Evolutionary conservation across 1,284 basidiomycete genomes (phyloP).

Genomic region (Marasmius fiardii): DNA sequence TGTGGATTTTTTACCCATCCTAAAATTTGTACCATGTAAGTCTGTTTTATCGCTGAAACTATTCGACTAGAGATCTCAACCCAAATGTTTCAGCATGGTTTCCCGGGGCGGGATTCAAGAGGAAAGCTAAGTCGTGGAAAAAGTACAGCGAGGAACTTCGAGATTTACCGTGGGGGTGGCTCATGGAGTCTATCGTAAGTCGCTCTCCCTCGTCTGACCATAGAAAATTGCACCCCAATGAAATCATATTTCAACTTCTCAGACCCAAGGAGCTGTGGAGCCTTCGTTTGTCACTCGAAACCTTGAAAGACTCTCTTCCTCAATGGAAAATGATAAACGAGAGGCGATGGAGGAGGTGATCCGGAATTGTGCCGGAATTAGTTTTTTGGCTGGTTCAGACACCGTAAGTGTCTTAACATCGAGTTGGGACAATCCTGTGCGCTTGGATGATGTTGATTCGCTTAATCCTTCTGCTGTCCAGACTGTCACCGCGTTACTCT

Average conservation of each 20-base stretch:
- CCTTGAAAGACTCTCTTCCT: neutral
- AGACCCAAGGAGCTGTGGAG: neutral
- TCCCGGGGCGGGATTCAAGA: neutral
- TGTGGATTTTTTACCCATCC: neutral
- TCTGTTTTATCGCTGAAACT: neutral
- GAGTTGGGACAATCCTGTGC: too few relatives aligned
- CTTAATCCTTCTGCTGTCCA: too few relatives aligned
- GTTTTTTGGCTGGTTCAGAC: too few relatives aligned
- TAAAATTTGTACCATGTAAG: neutral
- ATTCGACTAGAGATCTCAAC: neutral
- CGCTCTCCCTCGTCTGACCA: neutral
- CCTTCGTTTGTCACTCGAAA: neutral
- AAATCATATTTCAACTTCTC: neutral
- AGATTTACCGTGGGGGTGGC: neutral
- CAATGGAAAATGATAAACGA: neutral
- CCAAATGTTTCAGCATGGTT: neutral
- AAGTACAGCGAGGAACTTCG: neutral
- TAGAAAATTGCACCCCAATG: neutral
- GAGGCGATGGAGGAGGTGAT: neutral
- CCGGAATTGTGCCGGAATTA: too few relatives aligned
- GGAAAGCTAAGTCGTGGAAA: neutral
- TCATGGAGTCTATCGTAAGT: neutral
- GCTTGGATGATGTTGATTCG: too few relatives aligned
- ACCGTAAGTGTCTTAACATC: neutral
- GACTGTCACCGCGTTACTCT: constrained; percentile 20